Evolutionary conservation across 768 basidiomycete genomes (phyloP).

Genomic region (Kwoniella bestiolae): DNA sequence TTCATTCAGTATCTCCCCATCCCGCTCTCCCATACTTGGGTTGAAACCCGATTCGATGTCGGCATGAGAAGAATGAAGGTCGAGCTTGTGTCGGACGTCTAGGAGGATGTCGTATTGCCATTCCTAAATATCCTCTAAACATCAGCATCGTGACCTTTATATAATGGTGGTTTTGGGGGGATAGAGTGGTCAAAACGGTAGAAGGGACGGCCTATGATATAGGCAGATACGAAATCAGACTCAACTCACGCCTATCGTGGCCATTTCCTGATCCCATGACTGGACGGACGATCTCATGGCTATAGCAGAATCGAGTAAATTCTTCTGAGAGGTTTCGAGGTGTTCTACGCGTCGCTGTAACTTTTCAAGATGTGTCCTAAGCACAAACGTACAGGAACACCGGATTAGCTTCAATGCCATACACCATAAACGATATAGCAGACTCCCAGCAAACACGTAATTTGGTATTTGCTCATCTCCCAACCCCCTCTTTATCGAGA

Average conservation of each 20-base stretch:
- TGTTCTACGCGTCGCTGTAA: slow-evolving; percentile 29
- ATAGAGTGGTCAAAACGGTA: neutral
- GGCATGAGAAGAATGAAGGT: slow-evolving; percentile 10
- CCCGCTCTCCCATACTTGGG: neutral
- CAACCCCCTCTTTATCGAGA: no score
- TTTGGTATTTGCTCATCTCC: no score
- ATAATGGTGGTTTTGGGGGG: neutral
- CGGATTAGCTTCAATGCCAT: no score
- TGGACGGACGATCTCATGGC: slow-evolving; percentile 30
- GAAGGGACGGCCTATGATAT: neutral
- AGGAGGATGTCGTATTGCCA: slow-evolving; percentile 43
- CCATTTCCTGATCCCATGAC: slow-evolving; percentile 40
- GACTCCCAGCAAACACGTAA: no score
- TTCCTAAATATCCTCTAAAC: slow-evolving; percentile 17
- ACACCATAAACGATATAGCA: no score
- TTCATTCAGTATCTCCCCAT: neutral
- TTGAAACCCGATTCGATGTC: neutral
- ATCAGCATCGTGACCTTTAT: slow-evolving; percentile 7
- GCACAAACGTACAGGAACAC: neutral
- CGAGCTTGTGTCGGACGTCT: slow-evolving; percentile 33
- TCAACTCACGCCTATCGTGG: slow-evolving; percentile 25
- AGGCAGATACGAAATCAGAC: neutral
- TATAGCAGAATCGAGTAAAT: slow-evolving; percentile 32
- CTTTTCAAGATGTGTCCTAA: slow-evolving; percentile 21
- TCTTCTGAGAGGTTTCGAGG: slow-evolving; percentile 34